Base-by-base conservation (phyloP, 129 eudicot genomes). In the Lactuca saligna region DNA sequence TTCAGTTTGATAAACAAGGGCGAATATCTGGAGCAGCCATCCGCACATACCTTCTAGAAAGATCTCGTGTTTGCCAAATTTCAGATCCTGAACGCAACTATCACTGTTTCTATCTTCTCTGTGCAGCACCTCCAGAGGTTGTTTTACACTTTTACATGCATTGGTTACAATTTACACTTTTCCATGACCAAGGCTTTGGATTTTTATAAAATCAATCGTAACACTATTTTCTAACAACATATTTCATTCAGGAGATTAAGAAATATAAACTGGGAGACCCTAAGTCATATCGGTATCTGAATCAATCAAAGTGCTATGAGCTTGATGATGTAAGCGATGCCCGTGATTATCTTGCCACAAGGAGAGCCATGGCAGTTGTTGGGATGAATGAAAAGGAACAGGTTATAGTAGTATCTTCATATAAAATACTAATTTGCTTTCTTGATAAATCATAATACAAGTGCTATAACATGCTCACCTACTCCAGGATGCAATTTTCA, bases 1-100 rank as follows among this genome's bases (percentile, higher is more conserved):
- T 93, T 78, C 98, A 93, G 78, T 93, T 93, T 75, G 96, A 93
- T 74, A 93, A 93, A 69, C 79, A 79, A 20, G 90, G 95, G 71
- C 83, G 88, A 71, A 93, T 89, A 80, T 93, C 98, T 2, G 96
- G 98, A 69, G 98, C 98, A 75, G 98, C 98, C 72, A 87, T 93
- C 73, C 76, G 97, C 51, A 93, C 98, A 14, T 91, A 91, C 74
- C 96, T 91, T 79, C 98, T 93, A 17, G 98, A 93, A 73, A 79
- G 98, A 75, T 93, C 98, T 75, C 95, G 98, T 68, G 98, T 93
- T 76, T 89, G 97, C 87, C 95, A 89, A 80, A 65, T 93, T 75
- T 93, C 98, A 59, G 95, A 93, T 58, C 97, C 95, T 54, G 98
- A 93, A 73, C 95, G 97, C 63, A 93, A 93, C 82, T 93, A 93